Conservation (phyloP, 2,329 filamentous ascomycete genomes). For the Colletotrichum cuscutae region DNA sequence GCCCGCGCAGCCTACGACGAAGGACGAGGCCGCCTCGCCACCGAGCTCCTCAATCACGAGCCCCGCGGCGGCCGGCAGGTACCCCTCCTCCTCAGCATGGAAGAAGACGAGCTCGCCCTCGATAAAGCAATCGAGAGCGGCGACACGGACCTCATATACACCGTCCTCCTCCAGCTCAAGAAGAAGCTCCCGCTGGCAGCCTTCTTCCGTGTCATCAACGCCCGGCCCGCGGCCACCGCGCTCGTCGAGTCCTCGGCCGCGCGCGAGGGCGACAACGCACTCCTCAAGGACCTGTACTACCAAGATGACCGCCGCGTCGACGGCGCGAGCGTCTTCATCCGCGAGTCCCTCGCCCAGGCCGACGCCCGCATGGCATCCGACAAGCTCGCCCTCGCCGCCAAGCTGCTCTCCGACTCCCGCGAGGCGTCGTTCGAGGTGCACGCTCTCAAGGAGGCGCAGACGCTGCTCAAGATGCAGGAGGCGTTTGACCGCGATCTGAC, state of each 20-base stretch:
- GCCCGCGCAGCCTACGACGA: conserved; percentile 94
- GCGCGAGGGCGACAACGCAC: conserved; percentile 75
- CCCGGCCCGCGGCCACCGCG: conserved; percentile 84
- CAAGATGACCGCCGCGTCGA: conserved; percentile 93
- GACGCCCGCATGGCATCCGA: conserved; percentile 78
- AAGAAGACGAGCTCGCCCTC: conserved; percentile 92
- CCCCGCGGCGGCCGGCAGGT: conserved; percentile 96
- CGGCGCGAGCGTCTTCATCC: conserved; percentile 86
- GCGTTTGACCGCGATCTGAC: conserved; percentile 85
- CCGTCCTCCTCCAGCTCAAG: conserved; percentile 87
- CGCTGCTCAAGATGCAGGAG: conserved; percentile 87
- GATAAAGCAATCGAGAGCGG: conserved; percentile 97
- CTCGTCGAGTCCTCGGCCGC: conserved; percentile 86
- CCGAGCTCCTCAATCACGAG: conserved; percentile 91
- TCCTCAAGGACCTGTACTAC: conserved; percentile 97
- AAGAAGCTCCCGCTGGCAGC: conserved; percentile 89
- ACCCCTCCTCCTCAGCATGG: conserved; percentile 91
- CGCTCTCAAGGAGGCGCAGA: conserved; percentile 81
- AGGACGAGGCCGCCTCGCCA: conserved; percentile 88
- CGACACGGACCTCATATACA: conserved; percentile 92
- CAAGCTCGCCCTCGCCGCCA: conserved; percentile 88
- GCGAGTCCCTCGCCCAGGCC: conserved; percentile 81
- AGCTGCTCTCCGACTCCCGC: conserved; percentile 84
- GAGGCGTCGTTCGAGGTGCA: conserved; percentile 80
- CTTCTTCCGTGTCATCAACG: conserved; percentile 93